A percentile compares a stretch with the other conserved stretches of the same genome.
Evolutionary conservation across 2,329 filamentous ascomycete genomes (phyloP).

Genomic region (Sporothrix dimorphospora): DNA sequence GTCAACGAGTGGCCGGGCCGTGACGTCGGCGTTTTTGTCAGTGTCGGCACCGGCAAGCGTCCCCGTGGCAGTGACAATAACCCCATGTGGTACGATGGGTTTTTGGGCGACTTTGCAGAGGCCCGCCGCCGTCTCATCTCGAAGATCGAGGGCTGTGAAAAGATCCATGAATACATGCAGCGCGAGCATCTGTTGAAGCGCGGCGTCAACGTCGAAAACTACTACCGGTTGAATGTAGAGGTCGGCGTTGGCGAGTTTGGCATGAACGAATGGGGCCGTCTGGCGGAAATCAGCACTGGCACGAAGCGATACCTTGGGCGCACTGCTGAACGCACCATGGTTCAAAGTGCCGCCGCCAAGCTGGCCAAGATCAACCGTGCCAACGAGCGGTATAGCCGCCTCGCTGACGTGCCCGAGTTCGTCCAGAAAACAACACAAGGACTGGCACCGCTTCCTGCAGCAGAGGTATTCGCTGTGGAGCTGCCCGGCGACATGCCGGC

Average conservation of each 20-base stretch:
- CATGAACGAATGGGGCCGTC: slow-evolving; percentile 96
- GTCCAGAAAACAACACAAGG: slow-evolving; percentile 35
- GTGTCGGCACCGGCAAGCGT: slow-evolving; percentile 90
- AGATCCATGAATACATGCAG: slow-evolving; percentile 84
- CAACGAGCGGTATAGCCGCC: slow-evolving; percentile 66
- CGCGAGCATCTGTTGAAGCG: slow-evolving; percentile 75
- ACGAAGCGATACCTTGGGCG: slow-evolving; percentile 82
- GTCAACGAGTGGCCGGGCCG: slow-evolving; percentile 94
- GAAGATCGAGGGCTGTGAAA: slow-evolving; percentile 95
- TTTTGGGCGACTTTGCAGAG: slow-evolving; percentile 90
- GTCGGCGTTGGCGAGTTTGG: slow-evolving; percentile 95
- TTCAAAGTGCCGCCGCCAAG: slow-evolving; percentile 74
- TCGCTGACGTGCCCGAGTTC: slow-evolving; percentile 49
- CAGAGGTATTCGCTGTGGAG: slow-evolving; percentile 53
- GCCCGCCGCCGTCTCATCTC: slow-evolving; percentile 80
- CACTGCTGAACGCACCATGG: slow-evolving; percentile 74
- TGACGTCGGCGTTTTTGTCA: slow-evolving; percentile 89
- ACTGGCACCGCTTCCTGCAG: not conserved
- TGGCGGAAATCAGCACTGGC: slow-evolving; percentile 93
- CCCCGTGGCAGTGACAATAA: slow-evolving; percentile 67
- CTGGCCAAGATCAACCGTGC: slow-evolving; percentile 81
- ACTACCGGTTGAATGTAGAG: slow-evolving; percentile 96
- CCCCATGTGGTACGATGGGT: slow-evolving; percentile 90
- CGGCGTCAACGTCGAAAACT: slow-evolving; percentile 83
- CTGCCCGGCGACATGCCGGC: slow-evolving; percentile 59